Base-by-base conservation (phyloP, 495 filamentous ascomycete species). In the Lichina pygmaea region DNA sequence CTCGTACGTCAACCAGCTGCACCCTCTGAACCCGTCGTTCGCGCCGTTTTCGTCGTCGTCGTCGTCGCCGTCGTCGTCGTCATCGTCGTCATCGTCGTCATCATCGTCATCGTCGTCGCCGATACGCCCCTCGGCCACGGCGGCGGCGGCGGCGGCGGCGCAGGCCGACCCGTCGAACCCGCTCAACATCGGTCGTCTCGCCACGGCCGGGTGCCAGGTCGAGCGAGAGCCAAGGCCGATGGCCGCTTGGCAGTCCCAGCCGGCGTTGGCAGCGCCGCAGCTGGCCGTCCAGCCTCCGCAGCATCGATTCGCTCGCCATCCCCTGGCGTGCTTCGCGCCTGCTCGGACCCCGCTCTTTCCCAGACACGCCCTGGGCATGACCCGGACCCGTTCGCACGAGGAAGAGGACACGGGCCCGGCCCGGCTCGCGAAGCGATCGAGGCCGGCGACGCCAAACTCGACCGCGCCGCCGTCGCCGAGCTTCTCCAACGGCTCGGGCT, bases 401-500 rank as follows among this genome's bases (percentile, higher is more conserved):
- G 79, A 83, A 0, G 79, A 86, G 38, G 67, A 77, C 50, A 70
- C 72, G 24, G 83, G 80, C 49, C 24, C 24, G 4, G 24, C 24
- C 24, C 24, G 24, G 4, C 72, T 76, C 46, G 72, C 75, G 33
- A 93, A 93, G 66, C 73, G 80, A 41, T 93, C 86, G 46, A 66
- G 89, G 46, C 89, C 89, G 36, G 84, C 81, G 57, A 93, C 91
- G 6, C 91, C 89, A 12, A 78, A 83, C 58, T 93, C 84, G 38
- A 95, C 89, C 4, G 86, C 86, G 16, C 89, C 89, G 31, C 91
- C 86, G 31, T 95, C 89, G 2, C 89, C 89, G n/a, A 93, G 83
- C 33, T 95, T 93, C 63, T 93, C 89, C 6, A 81, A 93, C 60
- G 86, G 91, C 63, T 93, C 86, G 8, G 72, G 83, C 24, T 95